phyloP scores from a whole-genome alignment of 192 early-diverging fungal species.

The Backusella morwellensis region DNA sequence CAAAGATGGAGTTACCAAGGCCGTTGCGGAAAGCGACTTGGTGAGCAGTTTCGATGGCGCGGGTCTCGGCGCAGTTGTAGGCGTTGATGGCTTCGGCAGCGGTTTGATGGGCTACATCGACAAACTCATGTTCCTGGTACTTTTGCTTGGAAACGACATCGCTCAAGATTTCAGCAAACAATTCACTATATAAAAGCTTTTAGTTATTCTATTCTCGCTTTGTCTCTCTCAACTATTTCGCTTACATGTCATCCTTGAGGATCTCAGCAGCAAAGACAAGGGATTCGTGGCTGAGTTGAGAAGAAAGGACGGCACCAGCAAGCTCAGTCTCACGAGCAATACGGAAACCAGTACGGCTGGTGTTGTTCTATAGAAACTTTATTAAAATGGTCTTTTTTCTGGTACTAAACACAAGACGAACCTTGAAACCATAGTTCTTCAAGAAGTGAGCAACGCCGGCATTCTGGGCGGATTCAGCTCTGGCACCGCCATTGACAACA shows the following conservation, averaged over 20 bases:
- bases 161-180: constrained; percentile 83
- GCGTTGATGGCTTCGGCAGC: constrained; percentile 66
- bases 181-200: constrained; percentile 38
- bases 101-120: constrained; percentile 61
- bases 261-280: constrained; percentile 86
- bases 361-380: constrained; percentile 60
- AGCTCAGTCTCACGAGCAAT: constrained; percentile 90
- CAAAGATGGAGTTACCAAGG: constrained; percentile 94
- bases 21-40: constrained; percentile 90
- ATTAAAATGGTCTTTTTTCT: background rate
- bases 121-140: constrained; percentile 86
- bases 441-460: constrained; percentile 87
- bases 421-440: constrained; percentile 89
- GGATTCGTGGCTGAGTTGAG: constrained; percentile 81
- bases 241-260: constrained; percentile 86
- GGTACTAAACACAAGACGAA: constrained; percentile 9
- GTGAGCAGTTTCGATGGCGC: constrained; percentile 80
- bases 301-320: constrained; percentile 79
- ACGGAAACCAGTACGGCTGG: constrained; percentile 80
- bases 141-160: constrained; percentile 76
- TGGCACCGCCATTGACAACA: constrained; percentile 85
- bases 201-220: background rate
- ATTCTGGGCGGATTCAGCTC: constrained; percentile 72
- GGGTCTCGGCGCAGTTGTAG: constrained; percentile 58
- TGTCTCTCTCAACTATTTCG: constrained; percentile 6